These are phyloP conservation scores for Mycena kentingensis DNA, from an alignment of 768 basidiomycete species.

Conservation along the genomic window DNA sequence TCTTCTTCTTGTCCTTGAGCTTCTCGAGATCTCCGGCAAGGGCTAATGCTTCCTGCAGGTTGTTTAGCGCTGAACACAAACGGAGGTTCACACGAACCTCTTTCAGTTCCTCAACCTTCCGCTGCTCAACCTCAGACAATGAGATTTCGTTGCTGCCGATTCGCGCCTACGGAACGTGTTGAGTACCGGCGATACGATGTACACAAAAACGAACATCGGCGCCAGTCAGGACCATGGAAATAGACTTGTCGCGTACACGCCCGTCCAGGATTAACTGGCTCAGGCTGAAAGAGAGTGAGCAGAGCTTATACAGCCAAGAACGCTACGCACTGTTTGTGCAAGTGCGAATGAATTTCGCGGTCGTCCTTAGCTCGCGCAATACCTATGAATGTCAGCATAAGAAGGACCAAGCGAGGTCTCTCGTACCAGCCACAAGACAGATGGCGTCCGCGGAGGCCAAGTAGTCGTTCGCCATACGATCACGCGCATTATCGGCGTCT, in stretches of 20 bases:
- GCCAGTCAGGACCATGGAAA: slow-evolving; percentile 17
- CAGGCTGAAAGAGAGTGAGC: slow-evolving; percentile 3
- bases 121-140: slow-evolving; percentile 2
- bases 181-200: not conserved
- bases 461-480: slow-evolving; percentile 15
- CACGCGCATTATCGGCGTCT: slow-evolving; percentile 12
- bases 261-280: slow-evolving; percentile 15
- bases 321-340: slow-evolving; percentile 6
- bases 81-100: not conserved
- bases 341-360: slow-evolving; percentile 11
- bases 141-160: slow-evolving; percentile 18
- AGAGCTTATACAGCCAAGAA: not conserved
- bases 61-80: not conserved
- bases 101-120: slow-evolving; percentile 1
- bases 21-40: slow-evolving; percentile 6
- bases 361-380: slow-evolving; percentile 20
- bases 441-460: slow-evolving; percentile 16
- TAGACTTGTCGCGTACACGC: slow-evolving; percentile 12
- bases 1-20: slow-evolving; percentile 9
- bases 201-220: slow-evolving; percentile 11
- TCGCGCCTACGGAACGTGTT: not conserved
- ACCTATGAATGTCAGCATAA: not conserved
- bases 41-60: slow-evolving; percentile 2
- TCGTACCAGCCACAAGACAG: slow-evolving; percentile 5
- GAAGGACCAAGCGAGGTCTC: not conserved